A percentile compares a stretch with the other conserved stretches of the same genome.
These are phyloP conservation scores for Backusella sp. DNA, from an alignment of 192 early-diverging fungal genomes.

Conservation along the genomic window DNA sequence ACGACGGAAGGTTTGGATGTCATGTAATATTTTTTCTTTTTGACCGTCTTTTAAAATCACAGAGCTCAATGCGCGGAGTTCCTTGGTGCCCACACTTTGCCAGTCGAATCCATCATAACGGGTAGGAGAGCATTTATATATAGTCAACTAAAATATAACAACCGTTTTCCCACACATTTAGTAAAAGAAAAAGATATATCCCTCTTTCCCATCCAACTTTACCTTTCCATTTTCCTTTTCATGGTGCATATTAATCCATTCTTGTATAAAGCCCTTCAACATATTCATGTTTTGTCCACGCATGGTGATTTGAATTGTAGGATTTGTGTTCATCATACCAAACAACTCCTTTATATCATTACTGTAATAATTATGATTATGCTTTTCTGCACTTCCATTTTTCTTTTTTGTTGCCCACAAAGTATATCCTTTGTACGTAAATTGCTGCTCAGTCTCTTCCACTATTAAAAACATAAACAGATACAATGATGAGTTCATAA, in stretches of 20 bases:
- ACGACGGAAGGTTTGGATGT: constrained; percentile 44
- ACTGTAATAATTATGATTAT: neutral
- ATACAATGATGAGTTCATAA: too few species aligned
- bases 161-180: neutral
- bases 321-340: constrained; percentile 5
- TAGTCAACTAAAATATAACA: neutral
- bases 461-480: neutral
- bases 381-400: neutral
- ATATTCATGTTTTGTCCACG: neutral
- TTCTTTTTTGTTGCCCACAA: constrained; percentile 1
- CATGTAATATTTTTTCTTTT: constrained; percentile 43
- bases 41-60: constrained; percentile 48
- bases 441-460: neutral
- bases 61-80: constrained; percentile 41
- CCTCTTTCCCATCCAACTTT: neutral
- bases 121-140: constrained; percentile 6
- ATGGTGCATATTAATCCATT: constrained; percentile 26
- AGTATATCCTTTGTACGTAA: constrained; percentile 18
- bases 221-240: constrained; percentile 31
- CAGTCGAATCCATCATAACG: constrained; percentile 13
- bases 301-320: constrained; percentile 13
- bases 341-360: neutral
- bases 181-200: neutral
- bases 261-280: constrained; percentile 17
- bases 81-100: constrained; percentile 18